Conservation (phyloP, 352 stramenopile species). For the Phytophthora idaei region DNA sequence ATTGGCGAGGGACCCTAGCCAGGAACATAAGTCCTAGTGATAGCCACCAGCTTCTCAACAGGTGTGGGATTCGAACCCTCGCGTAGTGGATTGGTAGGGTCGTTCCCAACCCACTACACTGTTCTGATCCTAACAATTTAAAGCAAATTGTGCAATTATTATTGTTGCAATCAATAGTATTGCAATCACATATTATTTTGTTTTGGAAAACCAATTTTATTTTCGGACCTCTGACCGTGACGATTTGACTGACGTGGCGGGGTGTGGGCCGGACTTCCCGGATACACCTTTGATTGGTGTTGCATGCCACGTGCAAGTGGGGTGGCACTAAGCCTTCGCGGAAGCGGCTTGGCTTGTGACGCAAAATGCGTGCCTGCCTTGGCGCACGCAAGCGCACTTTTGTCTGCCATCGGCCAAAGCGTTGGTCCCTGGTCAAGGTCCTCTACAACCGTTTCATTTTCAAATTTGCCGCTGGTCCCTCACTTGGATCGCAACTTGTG, state of each 20-base stretch:
- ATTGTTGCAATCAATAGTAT: no score
- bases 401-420: slow-evolving; percentile 7
- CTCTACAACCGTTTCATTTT: slow-evolving; percentile 20
- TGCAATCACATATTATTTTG: no score
- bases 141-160: no score
- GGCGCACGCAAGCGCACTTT: slow-evolving; percentile 30
- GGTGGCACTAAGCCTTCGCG: slow-evolving; percentile 19
- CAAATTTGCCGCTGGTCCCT: slow-evolving; percentile 11
- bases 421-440: neutral
- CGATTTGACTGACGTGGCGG: slow-evolving; percentile 22
- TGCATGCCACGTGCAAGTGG: neutral
- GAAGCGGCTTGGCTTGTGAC: slow-evolving; percentile 7
- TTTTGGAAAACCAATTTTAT: no score
- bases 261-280: slow-evolving; percentile 13
- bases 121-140: no score
- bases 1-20: no score
- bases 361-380: slow-evolving; percentile 18
- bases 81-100: no score
- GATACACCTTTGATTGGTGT: slow-evolving; percentile 1
- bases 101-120: no score
- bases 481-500: slow-evolving; percentile 8
- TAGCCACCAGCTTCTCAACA: no score
- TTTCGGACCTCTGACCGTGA: no score
- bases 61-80: no score
- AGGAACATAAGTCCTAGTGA: no score